A percentile compares a stretch with the other conserved stretches of the same genome.
These are phyloP conservation scores for Pueraria montana DNA, from an alignment of 306 rosid genomes.

Conservation along the genomic window DNA sequence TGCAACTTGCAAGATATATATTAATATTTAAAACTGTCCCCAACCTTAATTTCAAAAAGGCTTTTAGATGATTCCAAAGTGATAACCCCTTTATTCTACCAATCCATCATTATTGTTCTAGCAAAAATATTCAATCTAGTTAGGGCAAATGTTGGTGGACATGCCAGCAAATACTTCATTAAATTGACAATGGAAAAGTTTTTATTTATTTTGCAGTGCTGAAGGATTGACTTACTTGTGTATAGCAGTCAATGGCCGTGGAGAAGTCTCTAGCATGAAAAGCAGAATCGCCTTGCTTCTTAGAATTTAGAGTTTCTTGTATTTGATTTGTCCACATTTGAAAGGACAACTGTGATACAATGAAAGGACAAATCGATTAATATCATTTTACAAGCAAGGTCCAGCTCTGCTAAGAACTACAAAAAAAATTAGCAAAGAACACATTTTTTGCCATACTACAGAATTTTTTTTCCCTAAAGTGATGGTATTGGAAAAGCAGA, in stretches of 20 bases:
- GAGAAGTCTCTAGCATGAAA: constrained; percentile 84
- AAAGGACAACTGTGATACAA: constrained; percentile 84
- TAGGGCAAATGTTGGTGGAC: neutral
- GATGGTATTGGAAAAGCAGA: constrained; percentile 11
- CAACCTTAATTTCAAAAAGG: neutral
- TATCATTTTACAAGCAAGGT: constrained; percentile 14
- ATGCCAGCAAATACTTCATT: constrained; percentile 1
- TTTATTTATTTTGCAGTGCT: neutral
- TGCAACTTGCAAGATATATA: neutral
- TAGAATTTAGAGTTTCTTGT: constrained; percentile 91
- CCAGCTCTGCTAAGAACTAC: constrained; percentile 29
- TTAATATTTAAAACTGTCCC: neutral
- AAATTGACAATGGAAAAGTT: constrained; percentile 21
- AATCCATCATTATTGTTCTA: constrained; percentile 9
- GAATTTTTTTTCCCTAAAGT: neutral
- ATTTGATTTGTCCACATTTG: constrained; percentile 99
- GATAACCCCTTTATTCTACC: constrained; percentile 11
- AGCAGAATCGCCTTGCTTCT: constrained; percentile 91
- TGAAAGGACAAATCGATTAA: constrained; percentile 20
- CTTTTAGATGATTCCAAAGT: neutral
- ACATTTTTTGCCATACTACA: neutral
- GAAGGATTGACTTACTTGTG: constrained; percentile 70
- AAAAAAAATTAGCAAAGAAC: constrained; percentile 12
- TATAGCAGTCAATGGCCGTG: constrained; percentile 77
- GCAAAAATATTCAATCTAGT: constrained; percentile 24